Base-by-base conservation (phyloP, 2,329 filamentous ascomycete genomes). In the Fonsecaea pugnacius region DNA sequence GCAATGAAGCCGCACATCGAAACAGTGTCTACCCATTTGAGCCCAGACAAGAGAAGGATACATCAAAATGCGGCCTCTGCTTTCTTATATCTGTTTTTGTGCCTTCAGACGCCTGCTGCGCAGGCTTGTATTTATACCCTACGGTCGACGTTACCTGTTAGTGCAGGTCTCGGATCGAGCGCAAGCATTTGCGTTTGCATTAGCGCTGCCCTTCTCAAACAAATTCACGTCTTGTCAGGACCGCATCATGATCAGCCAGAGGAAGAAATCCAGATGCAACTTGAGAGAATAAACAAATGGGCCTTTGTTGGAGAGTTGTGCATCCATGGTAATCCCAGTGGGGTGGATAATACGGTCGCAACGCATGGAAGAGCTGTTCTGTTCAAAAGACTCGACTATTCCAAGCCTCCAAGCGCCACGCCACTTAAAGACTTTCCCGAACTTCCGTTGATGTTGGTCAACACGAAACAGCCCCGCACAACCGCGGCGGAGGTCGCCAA, bases 271-370 rank as follows among this genome's bases (percentile, higher is more conserved):
- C 88, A 91, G 65, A 78, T 92, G 50, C 94, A 99, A 75, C 85
- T 98, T 33, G 93, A 98, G 79, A 88, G 94, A 68, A 97, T 99
- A 79, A 99, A 99, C 77, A 86, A 91, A 67, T 99, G 96, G 95
- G 93, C 95, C 0, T 98, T 97, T 77, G 95, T 99, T 0, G 90
- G 90, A 27, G 95, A 99, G 77, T 90, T 98, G 87, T 95, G 92
- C 78, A 97, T 98, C 68, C 95, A 99, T 75, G 95, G 94, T 40
- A 98, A 96, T 73, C 95, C 95, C 0, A 96, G 92, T 0, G 95
- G 95, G 0, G 91, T 99, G 50, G 95, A 99, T 78, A 99, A 99
- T 77, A 99, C 95, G 2, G 94, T 99, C 32, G 85, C 94, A 12
- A 91, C 93, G 12, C 91, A 96, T 72, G 95, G 95, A 63, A 97